A percentile compares a stretch with the other conserved stretches of the same genome.
Evolutionary conservation across 768 basidiomycete genomes (phyloP).

Genomic region (Rhodotorula paludigena): DNA sequence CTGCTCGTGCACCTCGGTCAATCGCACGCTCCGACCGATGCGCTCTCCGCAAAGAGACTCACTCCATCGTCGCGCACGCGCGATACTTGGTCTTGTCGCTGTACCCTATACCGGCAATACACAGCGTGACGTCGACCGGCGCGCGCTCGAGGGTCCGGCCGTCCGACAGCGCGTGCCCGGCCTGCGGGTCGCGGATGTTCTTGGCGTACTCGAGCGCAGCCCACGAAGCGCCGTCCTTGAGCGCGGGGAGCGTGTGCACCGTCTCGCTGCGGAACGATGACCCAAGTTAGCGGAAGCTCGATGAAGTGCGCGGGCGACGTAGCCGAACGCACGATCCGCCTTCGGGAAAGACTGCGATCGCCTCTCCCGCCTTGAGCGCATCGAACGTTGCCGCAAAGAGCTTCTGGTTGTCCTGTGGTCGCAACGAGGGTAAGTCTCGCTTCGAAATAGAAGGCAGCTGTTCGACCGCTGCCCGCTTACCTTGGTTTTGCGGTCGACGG

Average conservation of each 20-base stretch:
- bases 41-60: slow-evolving; percentile 8
- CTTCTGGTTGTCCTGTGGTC: slow-evolving; percentile 66
- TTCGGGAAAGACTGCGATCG: slow-evolving; percentile 89
- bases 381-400: slow-evolving; percentile 87
- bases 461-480: slow-evolving; percentile 2
- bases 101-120: slow-evolving; percentile 63
- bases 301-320: too few species aligned
- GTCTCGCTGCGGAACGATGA: slow-evolving; percentile 66
- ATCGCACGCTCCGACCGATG: too few species aligned
- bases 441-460: neutral
- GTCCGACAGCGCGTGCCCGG: slow-evolving; percentile 16
- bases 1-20: slow-evolving; percentile 55
- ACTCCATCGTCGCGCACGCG: slow-evolving; percentile 64
- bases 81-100: slow-evolving; percentile 94
- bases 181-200: slow-evolving; percentile 56
- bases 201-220: slow-evolving; percentile 86
- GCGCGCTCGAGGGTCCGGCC: neutral
- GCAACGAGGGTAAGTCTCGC: neutral
- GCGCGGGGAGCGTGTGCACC: slow-evolving; percentile 83
- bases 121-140: slow-evolving; percentile 35
- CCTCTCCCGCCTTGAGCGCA: slow-evolving; percentile 68
- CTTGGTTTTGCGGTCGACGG: slow-evolving; percentile 85
- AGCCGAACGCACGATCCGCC: slow-evolving; percentile 70
- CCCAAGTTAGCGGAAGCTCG: too few species aligned
- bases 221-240: slow-evolving; percentile 85